Evolutionary conservation across 192 early-diverging fungal genomes (phyloP).

Genomic region (Coemansia sp.): DNA sequence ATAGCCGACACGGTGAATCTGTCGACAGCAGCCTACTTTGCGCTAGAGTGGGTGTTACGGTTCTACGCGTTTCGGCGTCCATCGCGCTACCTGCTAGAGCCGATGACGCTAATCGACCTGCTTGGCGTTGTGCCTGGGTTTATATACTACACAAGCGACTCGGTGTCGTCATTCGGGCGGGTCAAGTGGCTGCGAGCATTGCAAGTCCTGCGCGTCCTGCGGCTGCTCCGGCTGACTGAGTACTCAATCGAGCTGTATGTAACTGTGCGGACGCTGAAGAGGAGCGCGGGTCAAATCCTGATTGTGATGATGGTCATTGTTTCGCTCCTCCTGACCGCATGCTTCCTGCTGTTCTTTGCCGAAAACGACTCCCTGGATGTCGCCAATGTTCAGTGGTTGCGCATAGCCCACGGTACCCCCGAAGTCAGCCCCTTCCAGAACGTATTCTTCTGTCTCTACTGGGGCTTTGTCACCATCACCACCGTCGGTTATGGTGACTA

Average conservation of each 20-base stretch:
- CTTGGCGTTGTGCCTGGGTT: constrained; percentile 42
- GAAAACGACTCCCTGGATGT: constrained; percentile 45
- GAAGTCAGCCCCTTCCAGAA: constrained; percentile 58
- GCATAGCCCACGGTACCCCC: constrained; percentile 29
- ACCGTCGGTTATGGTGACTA: constrained; percentile 60
- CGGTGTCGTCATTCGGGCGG: constrained; percentile 13
- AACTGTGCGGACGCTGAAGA: constrained; percentile 42
- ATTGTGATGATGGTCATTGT: constrained; percentile 46
- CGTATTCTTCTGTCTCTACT: constrained; percentile 55
- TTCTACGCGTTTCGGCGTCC: constrained; percentile 35
- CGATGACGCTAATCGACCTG: constrained; percentile 36
- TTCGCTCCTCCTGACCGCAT: constrained; percentile 32
- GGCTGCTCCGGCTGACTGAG: constrained; percentile 42
- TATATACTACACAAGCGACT: constrained; percentile 15
- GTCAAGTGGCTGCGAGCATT: constrained; percentile 50
- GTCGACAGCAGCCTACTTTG: constrained; percentile 43
- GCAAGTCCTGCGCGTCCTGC: constrained; percentile 42
- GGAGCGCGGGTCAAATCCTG: constrained; percentile 40
- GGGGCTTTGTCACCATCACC: constrained; percentile 58
- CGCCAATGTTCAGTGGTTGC: constrained; percentile 38
- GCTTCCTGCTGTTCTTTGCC: constrained; percentile 46
- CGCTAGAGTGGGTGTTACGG: constrained; percentile 40
- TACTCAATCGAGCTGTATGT: constrained; percentile 52
- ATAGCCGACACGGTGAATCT: constrained; percentile 38
- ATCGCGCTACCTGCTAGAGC: constrained; percentile 29